Conservation (phyloP, 2,329 filamentous ascomycete genomes). For the Aureobasidium sp. region DNA sequence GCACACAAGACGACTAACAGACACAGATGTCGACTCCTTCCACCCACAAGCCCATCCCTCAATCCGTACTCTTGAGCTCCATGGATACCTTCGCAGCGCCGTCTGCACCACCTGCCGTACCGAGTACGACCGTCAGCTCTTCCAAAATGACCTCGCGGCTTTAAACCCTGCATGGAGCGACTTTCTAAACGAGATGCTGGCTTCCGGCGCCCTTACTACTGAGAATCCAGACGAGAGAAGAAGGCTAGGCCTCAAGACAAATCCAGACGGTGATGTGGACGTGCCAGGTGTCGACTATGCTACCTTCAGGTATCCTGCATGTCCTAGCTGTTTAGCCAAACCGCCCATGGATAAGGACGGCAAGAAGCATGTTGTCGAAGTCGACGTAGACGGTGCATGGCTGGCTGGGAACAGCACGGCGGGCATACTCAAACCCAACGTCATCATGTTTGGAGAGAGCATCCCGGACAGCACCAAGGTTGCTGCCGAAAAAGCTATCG, state of each 20-base stretch:
- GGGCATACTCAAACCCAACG: constrained; percentile 84
- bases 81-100: constrained; percentile 78
- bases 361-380: constrained; percentile 52
- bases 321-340: constrained; percentile 66
- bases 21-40: constrained; percentile 79
- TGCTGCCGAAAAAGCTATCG: constrained; percentile 72
- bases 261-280: constrained; percentile 93
- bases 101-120: constrained; percentile 73
- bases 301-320: constrained; percentile 85
- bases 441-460: constrained; percentile 94
- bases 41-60: constrained; percentile 70
- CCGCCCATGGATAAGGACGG: constrained; percentile 54
- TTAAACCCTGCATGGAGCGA: constrained; percentile 83
- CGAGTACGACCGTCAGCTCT: constrained; percentile 62
- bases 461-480: constrained; percentile 64
- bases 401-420: constrained; percentile 42
- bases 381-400: constrained; percentile 79
- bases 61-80: constrained; percentile 73
- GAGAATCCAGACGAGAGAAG: constrained; percentile 66
- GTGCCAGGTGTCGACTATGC: constrained; percentile 79
- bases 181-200: constrained; percentile 66
- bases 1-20: not conserved
- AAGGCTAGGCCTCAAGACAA: constrained; percentile 67
- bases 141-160: constrained; percentile 67
- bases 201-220: constrained; percentile 67